phyloP scores from a whole-genome alignment of 2,329 filamentous ascomycete genomes.

The Xylaria sp. region DNA sequence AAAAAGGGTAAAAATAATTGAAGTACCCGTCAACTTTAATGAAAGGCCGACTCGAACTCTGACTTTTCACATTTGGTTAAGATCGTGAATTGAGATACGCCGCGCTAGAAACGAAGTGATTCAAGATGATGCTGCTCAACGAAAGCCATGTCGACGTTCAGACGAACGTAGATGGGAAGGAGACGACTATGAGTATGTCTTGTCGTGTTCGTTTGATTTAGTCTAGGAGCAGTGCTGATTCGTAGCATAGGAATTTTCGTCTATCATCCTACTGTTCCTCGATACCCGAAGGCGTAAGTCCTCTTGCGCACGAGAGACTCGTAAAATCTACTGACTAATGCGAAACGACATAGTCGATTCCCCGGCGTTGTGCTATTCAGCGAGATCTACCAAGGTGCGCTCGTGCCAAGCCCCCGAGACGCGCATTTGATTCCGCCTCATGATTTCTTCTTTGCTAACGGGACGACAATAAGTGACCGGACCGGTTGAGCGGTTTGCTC shows the following conservation, averaged over 20 bases:
- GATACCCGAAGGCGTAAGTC: slow-evolving; percentile 83
- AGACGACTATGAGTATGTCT: slow-evolving; percentile 62
- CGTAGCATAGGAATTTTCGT: slow-evolving; percentile 77
- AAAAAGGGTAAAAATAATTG: slow-evolving; percentile 9
- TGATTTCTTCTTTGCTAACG: slow-evolving; percentile 23
- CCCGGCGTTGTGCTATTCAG: slow-evolving; percentile 89
- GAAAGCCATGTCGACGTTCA: slow-evolving; percentile 63
- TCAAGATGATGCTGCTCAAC: slow-evolving; percentile 60
- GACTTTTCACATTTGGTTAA: not conserved
- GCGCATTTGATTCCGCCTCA: not conserved
- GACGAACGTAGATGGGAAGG: slow-evolving; percentile 63
- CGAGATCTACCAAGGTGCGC: slow-evolving; percentile 91
- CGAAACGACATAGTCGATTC: slow-evolving; percentile 65
- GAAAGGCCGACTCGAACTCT: not conserved
- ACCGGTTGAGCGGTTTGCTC: slow-evolving; percentile 86
- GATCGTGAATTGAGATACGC: not conserved
- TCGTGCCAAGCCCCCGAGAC: slow-evolving; percentile 54
- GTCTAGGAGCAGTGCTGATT: slow-evolving; percentile 28
- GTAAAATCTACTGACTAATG: slow-evolving; percentile 33
- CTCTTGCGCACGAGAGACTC: not conserved
- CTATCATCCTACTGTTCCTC: slow-evolving; percentile 85
- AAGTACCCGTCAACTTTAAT: not conserved
- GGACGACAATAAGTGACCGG: slow-evolving; percentile 74
- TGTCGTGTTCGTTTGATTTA: not conserved
- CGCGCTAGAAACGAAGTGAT: slow-evolving; percentile 14